phyloP scores from a whole-genome alignment of 2,329 filamentous ascomycete species.

The Domatiomyces catenatus region DNA sequence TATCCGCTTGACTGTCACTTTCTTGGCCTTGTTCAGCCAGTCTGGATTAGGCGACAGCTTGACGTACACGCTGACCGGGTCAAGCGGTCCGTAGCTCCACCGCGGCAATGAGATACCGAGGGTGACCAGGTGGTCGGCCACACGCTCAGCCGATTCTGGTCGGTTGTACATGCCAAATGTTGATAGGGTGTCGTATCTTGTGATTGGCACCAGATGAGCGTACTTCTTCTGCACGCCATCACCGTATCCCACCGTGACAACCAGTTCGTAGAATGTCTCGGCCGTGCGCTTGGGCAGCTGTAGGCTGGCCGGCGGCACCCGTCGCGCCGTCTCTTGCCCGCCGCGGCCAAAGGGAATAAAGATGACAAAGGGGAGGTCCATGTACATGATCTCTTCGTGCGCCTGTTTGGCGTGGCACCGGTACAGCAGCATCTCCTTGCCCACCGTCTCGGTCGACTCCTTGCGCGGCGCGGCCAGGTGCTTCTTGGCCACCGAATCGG shows the following conservation, averaged over 20 bases:
- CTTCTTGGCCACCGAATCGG: constrained; percentile 85
- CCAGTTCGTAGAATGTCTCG: constrained; percentile 92
- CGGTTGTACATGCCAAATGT: constrained; percentile 99
- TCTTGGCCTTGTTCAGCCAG: constrained; percentile 77
- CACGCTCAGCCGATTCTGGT: constrained; percentile 71
- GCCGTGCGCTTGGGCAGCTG: constrained; percentile 85
- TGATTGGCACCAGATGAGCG: constrained; percentile 75
- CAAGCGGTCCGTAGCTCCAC: constrained; percentile 91
- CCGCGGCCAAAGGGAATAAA: constrained; percentile 92
- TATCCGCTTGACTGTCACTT: constrained; percentile 86
- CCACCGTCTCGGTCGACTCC: constrained; percentile 82
- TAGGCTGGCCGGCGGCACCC: constrained; percentile 82
- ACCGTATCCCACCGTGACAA: constrained; percentile 89
- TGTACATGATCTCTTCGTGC: constrained; percentile 74
- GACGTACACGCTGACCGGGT: constrained; percentile 91
- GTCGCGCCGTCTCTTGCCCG: constrained; percentile 73
- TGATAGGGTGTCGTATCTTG: constrained; percentile 87
- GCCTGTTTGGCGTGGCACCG: constrained; percentile 72
- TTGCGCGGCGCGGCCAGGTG: constrained; percentile 79
- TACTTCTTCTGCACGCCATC: constrained; percentile 78
- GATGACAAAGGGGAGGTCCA: constrained; percentile 94
- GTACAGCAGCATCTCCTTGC: constrained; percentile 87
- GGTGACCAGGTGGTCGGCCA: constrained; percentile 79
- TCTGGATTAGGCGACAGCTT: constrained; percentile 84
- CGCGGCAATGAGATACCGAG: constrained; percentile 81